These are phyloP conservation scores for Viridothelium virens DNA, from an alignment of 495 filamentous ascomycete species.

Conservation along the genomic window DNA sequence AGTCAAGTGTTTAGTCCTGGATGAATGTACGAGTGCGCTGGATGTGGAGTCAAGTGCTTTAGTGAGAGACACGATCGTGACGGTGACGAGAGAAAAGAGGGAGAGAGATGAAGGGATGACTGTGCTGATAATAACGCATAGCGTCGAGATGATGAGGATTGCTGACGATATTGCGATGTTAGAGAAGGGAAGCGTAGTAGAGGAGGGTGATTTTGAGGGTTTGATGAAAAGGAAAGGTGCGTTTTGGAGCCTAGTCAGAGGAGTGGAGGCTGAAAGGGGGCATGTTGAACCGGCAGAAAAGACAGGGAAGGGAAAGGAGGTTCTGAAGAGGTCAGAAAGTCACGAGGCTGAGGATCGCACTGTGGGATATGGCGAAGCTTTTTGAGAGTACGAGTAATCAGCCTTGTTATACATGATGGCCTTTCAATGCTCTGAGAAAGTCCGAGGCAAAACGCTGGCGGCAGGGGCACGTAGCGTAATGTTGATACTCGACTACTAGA, in stretches of 20 bases:
- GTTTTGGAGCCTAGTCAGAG: constrained; percentile 38
- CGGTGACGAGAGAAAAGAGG: constrained; percentile 38
- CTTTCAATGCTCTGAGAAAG: no score
- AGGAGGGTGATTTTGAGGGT: constrained; percentile 54
- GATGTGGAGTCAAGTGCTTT: constrained; percentile 62
- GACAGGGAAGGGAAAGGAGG: neutral
- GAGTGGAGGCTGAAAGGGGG: constrained; percentile 11
- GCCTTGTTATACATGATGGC: no score
- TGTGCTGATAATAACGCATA: constrained; percentile 71
- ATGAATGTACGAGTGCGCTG: constrained; percentile 79
- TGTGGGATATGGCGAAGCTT: no score
- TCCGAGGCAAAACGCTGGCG: no score
- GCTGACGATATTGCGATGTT: constrained; percentile 64
- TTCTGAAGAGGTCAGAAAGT: neutral
- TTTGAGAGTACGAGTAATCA: no score
- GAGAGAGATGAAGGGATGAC: constrained; percentile 38
- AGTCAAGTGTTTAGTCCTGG: constrained; percentile 67
- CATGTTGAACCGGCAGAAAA: neutral
- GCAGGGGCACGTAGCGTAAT: no score
- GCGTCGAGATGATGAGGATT: constrained; percentile 72
- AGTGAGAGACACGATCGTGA: constrained; percentile 55
- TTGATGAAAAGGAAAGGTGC: constrained; percentile 39
- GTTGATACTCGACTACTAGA: no score
- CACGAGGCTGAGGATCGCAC: no score
- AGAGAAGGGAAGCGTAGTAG: constrained; percentile 58